phyloP scores from a whole-genome alignment of 345 rosid genomes.

The Corymbia maculata region DNA sequence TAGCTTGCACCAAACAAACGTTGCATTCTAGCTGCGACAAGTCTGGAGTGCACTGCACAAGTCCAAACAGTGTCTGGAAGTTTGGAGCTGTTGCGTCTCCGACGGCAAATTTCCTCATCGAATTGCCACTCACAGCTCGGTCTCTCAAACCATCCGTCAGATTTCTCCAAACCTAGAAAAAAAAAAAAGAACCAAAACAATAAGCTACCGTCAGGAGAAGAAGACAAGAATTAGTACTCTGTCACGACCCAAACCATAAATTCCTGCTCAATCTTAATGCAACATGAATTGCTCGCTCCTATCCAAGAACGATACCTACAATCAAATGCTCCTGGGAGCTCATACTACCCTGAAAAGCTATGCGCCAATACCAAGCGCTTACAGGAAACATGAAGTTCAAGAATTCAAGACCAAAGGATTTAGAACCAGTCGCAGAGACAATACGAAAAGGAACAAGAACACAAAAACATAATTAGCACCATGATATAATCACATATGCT shows the following conservation, averaged over 20 bases:
- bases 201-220: neutral
- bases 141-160: neutral
- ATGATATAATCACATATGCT: neutral
- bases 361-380: neutral
- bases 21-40: neutral
- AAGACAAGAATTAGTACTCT: neutral
- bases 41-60: neutral
- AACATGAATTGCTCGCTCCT: neutral
- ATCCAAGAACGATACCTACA: neutral
- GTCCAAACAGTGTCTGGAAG: neutral
- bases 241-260: neutral
- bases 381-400: neutral
- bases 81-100: neutral
- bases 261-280: neutral
- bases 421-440: no score
- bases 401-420: neutral
- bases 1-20: neutral
- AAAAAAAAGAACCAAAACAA: neutral
- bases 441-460: neutral
- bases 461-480: neutral
- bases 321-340: neutral
- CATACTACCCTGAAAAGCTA: neutral
- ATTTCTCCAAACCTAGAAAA: neutral
- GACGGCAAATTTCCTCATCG: neutral
- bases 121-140: neutral